A percentile compares a stretch with the other conserved stretches of the same genome.
These are phyloP conservation scores for Eimeria praecox DNA, from an alignment of 169 alveolate genomes.

Conservation along the genomic window DNA sequence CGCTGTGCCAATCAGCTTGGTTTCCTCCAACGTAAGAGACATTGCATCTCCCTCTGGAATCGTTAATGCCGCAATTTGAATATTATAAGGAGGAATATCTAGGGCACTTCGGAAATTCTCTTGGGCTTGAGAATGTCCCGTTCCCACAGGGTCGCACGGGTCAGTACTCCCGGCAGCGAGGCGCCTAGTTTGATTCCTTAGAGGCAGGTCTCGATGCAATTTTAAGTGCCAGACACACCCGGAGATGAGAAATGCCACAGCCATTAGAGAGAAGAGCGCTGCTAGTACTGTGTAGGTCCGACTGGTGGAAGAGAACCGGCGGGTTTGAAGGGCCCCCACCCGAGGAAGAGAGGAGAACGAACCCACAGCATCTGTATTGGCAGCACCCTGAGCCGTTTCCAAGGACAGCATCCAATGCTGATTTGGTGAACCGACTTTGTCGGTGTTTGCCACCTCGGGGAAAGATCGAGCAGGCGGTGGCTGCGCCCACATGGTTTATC, in stretches of 20 bases:
- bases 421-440: not conserved
- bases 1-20: not conserved
- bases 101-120: not conserved
- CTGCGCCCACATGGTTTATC: not conserved
- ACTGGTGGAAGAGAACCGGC: not conserved
- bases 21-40: not conserved
- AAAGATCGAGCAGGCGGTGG: not conserved
- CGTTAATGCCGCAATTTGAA: not conserved
- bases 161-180: not conserved
- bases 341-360: not conserved
- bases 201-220: not conserved
- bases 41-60: not conserved
- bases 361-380: not conserved
- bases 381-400: not conserved
- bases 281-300: not conserved
- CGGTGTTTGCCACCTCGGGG: not conserved
- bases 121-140: not conserved
- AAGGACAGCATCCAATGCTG: not conserved
- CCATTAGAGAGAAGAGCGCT: not conserved
- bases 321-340: not conserved
- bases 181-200: not conserved
- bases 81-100: not conserved
- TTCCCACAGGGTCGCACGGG: not conserved
- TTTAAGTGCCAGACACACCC: conserved; percentile 1
- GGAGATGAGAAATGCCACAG: conserved; percentile 23